Evolutionary conservation across 257 asterid genomes (phyloP).

Genomic region (Schizonepeta tenuifolia): DNA sequence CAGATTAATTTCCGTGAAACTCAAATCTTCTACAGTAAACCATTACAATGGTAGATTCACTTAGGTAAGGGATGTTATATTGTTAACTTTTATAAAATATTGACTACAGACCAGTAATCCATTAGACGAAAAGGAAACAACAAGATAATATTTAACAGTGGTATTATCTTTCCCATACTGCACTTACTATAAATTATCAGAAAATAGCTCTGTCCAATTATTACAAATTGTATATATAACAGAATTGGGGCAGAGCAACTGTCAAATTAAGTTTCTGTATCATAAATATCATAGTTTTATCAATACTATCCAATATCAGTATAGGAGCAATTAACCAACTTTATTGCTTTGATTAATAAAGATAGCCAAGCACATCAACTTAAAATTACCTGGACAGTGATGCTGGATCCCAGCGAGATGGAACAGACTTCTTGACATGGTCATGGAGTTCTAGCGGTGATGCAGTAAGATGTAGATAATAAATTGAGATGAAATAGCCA

Average conservation of each 20-base stretch:
- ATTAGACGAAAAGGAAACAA: background rate
- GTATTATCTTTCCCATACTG: background rate
- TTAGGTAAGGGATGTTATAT: too few species aligned
- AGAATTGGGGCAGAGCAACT: constrained; percentile 4
- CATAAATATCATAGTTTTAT: background rate
- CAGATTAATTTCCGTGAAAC: background rate
- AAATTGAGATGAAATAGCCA: constrained; percentile 91
- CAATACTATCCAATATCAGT: background rate
- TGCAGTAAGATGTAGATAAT: constrained; percentile 82
- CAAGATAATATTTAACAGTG: background rate
- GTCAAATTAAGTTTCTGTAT: constrained; percentile 6
- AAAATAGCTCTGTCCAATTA: background rate
- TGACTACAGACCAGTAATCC: background rate
- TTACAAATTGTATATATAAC: background rate
- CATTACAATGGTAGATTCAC: too few species aligned
- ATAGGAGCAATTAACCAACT: background rate
- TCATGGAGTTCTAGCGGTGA: constrained; percentile 84
- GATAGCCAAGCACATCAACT: constrained; percentile 1
- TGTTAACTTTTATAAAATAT: too few species aligned
- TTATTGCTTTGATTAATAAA: background rate
- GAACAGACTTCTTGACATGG: constrained; percentile 92
- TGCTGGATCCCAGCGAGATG: constrained; percentile 93
- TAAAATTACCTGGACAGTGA: constrained; percentile 72
- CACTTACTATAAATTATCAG: background rate
- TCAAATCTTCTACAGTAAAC: background rate